Evolutionary conservation across 2,329 filamentous ascomycete genomes (phyloP), one percentile per base, ranked within the genome.

Genomic region (Claviceps arundinis): DNA sequence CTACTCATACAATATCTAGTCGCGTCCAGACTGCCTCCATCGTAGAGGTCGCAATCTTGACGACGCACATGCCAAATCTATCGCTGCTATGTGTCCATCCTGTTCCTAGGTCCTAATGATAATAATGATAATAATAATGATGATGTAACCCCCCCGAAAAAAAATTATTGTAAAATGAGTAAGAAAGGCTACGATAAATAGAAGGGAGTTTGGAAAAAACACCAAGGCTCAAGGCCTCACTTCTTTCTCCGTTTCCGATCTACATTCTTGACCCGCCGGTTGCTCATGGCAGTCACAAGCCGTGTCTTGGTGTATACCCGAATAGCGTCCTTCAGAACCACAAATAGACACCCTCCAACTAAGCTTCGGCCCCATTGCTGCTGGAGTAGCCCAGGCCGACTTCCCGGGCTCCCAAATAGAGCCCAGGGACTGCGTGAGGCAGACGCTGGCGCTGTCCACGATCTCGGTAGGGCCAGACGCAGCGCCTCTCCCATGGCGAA

Each of bases 311-410:
- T 73, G 61, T 82, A 85, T 24, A 86, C 65, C 53, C 72, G 70
- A 49, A 84, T 69, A 2, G 72, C 73, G 59, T 86, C 82, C 65
- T 91, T 93, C 50, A 95, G 67, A 9, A 95, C 82, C 16, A 97
- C 83, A 61, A 91, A 95, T 19, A 95, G 69, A 63, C 88, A 93
- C 0, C 93, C 93, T 1, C 93, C 93, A 1, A 93, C 77, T 2
- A 98, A 73, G 61, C 87, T 96, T 52, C 93, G 77, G 1, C 89
- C 93, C 89, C 93, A 97, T 54, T 84, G 81, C 59, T 86, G 80
- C 62, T 93, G 87, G 37, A 98, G 66, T 26, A 97, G 72, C 0
- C 86, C 84, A 0, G 79, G 78, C 3, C 77, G 72, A 38, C 72
- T 55, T 11, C 56, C 57, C 16, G 55, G 47, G 2, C 57, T 58